Conservation (phyloP, 2,329 filamentous ascomycete species). For the Pleoardoris graminearum region DNA sequence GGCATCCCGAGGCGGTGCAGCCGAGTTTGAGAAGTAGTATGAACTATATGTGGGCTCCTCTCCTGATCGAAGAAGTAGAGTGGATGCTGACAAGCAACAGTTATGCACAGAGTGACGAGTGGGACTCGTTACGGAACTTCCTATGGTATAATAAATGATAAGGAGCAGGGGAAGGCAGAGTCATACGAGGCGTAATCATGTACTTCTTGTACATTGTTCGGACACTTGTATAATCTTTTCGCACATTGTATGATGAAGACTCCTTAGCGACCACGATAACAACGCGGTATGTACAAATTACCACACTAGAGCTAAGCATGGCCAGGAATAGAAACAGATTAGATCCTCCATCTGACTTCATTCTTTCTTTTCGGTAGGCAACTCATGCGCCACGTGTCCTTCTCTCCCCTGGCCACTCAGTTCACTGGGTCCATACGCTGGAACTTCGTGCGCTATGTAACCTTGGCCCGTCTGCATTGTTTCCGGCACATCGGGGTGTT, state of each 20-base stretch:
- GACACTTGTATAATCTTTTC: neutral
- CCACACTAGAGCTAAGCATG: slow-evolving; percentile 2
- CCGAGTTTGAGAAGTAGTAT: slow-evolving; percentile 91
- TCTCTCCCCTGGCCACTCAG: neutral
- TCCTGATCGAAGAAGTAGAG: slow-evolving; percentile 24
- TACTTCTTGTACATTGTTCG: neutral
- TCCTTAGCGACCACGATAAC: neutral
- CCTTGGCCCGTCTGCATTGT: neutral
- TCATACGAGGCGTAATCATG: neutral
- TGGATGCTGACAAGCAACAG: slow-evolving; percentile 45
- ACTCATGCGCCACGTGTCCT: neutral
- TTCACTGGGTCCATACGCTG: neutral
- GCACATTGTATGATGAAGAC: neutral
- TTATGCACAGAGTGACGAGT: slow-evolving; percentile 80
- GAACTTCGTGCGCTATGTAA: neutral
- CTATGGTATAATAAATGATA: slow-evolving; percentile 76
- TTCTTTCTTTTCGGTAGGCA: neutral
- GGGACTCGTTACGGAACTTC: slow-evolving; percentile 84
- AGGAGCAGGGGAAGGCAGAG: neutral
- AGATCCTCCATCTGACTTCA: neutral
- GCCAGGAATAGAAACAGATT: neutral
- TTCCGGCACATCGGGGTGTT: neutral
- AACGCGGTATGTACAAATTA: neutral
- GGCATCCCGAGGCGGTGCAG: slow-evolving; percentile 90
- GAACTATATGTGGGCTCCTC: slow-evolving; percentile 97